Percentiles rank a stretch among this genome's conserved stretches.
Evolutionary conservation across 495 filamentous ascomycete species (phyloP).

Genomic region (Aspergillus bridgeri): DNA sequence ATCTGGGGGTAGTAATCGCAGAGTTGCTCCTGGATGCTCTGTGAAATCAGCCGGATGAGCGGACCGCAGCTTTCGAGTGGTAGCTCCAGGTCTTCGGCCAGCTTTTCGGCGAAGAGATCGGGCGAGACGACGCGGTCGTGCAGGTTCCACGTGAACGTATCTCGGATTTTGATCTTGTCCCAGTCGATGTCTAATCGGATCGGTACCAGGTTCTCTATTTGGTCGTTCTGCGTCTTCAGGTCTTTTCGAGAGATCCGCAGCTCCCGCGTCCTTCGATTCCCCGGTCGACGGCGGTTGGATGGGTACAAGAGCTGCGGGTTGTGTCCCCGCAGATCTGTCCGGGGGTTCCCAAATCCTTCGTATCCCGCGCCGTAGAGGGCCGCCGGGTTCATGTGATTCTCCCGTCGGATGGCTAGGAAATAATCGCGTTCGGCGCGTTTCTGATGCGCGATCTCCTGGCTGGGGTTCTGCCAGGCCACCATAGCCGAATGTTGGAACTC

Average conservation of each 20-base stretch:
- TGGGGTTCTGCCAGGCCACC: constrained; percentile 41
- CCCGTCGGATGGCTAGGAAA: constrained; percentile 46
- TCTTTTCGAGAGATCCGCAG: constrained; percentile 73
- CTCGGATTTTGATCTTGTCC: constrained; percentile 91
- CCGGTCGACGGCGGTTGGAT: constrained; percentile 63
- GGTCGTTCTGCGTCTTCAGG: constrained; percentile 77
- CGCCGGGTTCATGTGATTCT: constrained; percentile 54
- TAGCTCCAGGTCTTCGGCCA: constrained; percentile 88
- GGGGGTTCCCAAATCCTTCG: constrained; percentile 81
- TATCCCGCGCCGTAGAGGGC: constrained; percentile 77
- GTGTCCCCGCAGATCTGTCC: constrained; percentile 60
- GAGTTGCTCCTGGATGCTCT: constrained; percentile 84
- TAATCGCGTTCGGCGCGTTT: constrained; percentile 54
- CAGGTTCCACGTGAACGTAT: constrained; percentile 98
- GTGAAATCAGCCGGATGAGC: constrained; percentile 71
- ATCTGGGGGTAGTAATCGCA: constrained; percentile 89
- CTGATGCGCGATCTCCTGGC: constrained; percentile 46
- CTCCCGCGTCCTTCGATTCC: constrained; percentile 66
- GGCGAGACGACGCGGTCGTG: constrained; percentile 78
- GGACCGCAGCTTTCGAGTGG: constrained; percentile 59
- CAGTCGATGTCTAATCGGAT: constrained; percentile 90
- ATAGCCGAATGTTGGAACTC: constrained; percentile 65
- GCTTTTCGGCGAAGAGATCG: constrained; percentile 79
- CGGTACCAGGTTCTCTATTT: constrained; percentile 86
- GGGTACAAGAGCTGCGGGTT: constrained; percentile 71